phyloP scores from a whole-genome alignment of 2,329 filamentous ascomycete species.

The Scedosporium dehoogii region DNA sequence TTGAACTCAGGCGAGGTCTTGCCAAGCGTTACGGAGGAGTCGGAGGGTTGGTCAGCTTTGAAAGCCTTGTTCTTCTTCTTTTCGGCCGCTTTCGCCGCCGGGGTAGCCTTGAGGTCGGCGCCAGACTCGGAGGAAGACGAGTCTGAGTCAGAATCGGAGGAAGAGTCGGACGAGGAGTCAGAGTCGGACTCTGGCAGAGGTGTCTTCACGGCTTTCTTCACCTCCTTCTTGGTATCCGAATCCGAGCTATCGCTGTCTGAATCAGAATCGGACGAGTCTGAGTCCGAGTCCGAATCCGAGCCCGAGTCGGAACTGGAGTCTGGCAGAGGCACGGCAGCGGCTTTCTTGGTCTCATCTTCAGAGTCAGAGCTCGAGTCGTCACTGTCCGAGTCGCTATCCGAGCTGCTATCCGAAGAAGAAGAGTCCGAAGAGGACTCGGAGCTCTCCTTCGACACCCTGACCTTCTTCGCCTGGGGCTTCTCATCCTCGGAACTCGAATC shows the following conservation, averaged over 20 bases:
- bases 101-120: conserved; percentile 11
- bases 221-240: conserved; percentile 19
- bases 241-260: conserved; percentile 28
- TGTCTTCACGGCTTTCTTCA: conserved; percentile 27
- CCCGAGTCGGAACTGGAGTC: conserved; percentile 13
- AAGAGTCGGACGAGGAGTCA: conserved; percentile 20
- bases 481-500: conserved; percentile 6
- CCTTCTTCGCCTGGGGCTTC: conserved; percentile 39
- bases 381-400: conserved; percentile 5
- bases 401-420: conserved; percentile 13
- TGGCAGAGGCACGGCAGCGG: conserved; percentile 6
- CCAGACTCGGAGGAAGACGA: conserved; percentile 17
- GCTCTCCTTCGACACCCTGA: conserved; percentile 22
- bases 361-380: conserved; percentile 16
- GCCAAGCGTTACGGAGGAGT: conserved; percentile 41
- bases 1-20: conserved; percentile 40
- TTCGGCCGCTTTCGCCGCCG: conserved; percentile 14
- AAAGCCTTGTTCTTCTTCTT: conserved; percentile 20
- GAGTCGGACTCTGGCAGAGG: conserved; percentile 32
- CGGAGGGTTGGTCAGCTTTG: conserved; percentile 26
- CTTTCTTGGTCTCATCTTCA: conserved; percentile 9
- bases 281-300: conserved; percentile 17
- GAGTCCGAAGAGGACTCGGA: conserved; percentile 13
- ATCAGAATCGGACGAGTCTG: conserved; percentile 23
- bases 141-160: conserved; percentile 21